Conservation (phyloP, 352 stramenopile genomes). For the Pythium guiyangense region DNA sequence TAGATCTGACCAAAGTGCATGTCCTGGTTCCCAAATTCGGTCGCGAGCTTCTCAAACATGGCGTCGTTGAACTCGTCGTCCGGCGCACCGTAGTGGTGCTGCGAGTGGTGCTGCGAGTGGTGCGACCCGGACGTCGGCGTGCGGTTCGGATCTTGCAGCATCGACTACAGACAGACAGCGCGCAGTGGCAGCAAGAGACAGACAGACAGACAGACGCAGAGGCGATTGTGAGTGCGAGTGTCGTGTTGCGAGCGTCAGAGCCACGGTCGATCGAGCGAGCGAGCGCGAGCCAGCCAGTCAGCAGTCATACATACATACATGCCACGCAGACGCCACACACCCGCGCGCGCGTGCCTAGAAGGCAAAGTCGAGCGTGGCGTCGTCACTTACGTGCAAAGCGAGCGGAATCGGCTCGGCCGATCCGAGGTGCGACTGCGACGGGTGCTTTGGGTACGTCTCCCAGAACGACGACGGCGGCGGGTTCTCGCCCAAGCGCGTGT, state of each 20-base stretch:
- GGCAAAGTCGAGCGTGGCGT: conserved; percentile 1
- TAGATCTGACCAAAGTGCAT: conserved; percentile 37
- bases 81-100: conserved; percentile 14
- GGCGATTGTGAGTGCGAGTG: not conserved
- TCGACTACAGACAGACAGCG: too few species aligned
- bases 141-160: conserved; percentile 21
- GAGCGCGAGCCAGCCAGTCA: too few species aligned
- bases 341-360: too few species aligned
- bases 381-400: conserved; percentile 15
- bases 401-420: conserved; percentile 28
- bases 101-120: conserved; percentile 8
- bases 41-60: conserved; percentile 41
- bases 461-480: conserved; percentile 34
- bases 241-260: conserved; percentile 14
- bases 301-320: too few species aligned
- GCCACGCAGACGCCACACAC: too few species aligned
- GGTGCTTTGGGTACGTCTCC: conserved; percentile 39
- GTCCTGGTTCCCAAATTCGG: conserved; percentile 31
- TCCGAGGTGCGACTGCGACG: conserved; percentile 1
- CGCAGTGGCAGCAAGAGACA: too few species aligned
- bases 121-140: conserved; percentile 3
- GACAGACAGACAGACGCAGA: conserved; percentile 1
- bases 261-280: too few species aligned
- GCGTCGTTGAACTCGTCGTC: conserved; percentile 41
- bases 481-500: conserved; percentile 31